Evolutionary conservation across 2,329 filamentous ascomycete genomes (phyloP), one percentile per base, ranked within the genome.

Genomic region (Trichoderma atroviride): DNA sequence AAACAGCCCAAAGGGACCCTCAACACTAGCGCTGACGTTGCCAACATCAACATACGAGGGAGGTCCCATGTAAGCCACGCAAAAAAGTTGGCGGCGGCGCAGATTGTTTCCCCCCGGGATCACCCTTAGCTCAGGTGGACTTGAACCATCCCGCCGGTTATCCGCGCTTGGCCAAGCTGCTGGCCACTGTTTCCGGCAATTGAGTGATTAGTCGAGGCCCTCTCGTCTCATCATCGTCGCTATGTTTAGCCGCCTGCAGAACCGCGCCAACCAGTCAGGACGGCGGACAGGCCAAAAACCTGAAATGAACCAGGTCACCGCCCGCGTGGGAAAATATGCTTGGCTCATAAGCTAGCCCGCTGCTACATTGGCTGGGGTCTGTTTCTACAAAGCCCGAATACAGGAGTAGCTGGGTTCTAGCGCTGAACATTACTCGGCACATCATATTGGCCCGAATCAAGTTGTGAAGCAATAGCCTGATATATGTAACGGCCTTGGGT

Each of bases 21-120:
- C 24, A 31, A 24, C 53, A 50, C 53, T 66, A 66, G 63, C 63
- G 63, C 63, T 66, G 63, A 66, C 63, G 57, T 50, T 24, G 35
- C n/a, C 63, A 66, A 66, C 63, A 27, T 57, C 37, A 66, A 58
- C 63, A 27, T 57, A 65, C 27, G 33, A 56, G 52, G 52, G 19
- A 22, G 37, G 33, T 35, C 62, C 52, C 52, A 33, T 56, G 52
- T 57, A 56, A 65, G 50, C 52, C 40, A 9, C 47, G 52, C 52
- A 4, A 37, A 55, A 55, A 55, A 50, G 47, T 40, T 33, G 16
- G 29, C 50, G 27, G 61, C 47, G 47, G 31, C 33, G 61, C 61
- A 53, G 61, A 53, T 55, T 64, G 47, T 55, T 40, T 55, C 61
- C 60, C 47, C 31, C 60, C 43, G 27, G 59, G 14, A 52, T 27